Evolutionary conservation across 306 rosid genomes (phyloP).

Genomic region (Cucurbita pepo): DNA sequence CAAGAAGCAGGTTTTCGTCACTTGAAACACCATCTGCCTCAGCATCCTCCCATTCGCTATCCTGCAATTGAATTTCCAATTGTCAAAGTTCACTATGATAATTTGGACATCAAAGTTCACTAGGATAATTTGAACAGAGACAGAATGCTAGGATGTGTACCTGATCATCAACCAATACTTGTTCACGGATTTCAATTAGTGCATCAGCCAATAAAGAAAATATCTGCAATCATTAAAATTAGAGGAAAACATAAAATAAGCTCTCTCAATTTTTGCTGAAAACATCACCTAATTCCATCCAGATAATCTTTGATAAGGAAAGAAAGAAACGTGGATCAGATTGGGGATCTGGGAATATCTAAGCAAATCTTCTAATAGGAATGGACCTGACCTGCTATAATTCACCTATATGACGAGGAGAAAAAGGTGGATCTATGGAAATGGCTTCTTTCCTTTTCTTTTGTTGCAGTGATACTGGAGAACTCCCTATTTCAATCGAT

Average conservation of each 20-base stretch:
- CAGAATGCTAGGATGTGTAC: conserved; percentile 11
- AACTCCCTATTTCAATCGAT: neutral
- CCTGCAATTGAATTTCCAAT: conserved; percentile 33
- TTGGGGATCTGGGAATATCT: neutral
- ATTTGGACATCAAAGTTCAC: neutral
- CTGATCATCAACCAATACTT: conserved; percentile 56
- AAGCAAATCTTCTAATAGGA: neutral
- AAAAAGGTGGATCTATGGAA: neutral
- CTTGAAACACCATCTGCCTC: conserved; percentile 28
- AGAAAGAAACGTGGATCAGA: neutral
- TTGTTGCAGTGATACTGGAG: neutral
- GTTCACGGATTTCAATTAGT: conserved; percentile 76
- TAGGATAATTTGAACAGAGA: neutral
- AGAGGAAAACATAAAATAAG: neutral
- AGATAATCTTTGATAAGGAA: neutral
- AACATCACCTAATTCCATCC: neutral
- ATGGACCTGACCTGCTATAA: neutral
- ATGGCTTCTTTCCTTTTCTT: neutral
- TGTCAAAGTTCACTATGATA: neutral
- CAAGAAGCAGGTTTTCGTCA: conserved; percentile 34
- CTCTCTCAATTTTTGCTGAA: neutral
- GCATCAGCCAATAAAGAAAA: conserved; percentile 73
- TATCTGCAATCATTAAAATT: conserved; percentile 36
- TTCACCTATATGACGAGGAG: neutral
- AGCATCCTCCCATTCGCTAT: conserved; percentile 89